phyloP scores from a whole-genome alignment of 257 asterid genomes.

The Striga asiatica region DNA sequence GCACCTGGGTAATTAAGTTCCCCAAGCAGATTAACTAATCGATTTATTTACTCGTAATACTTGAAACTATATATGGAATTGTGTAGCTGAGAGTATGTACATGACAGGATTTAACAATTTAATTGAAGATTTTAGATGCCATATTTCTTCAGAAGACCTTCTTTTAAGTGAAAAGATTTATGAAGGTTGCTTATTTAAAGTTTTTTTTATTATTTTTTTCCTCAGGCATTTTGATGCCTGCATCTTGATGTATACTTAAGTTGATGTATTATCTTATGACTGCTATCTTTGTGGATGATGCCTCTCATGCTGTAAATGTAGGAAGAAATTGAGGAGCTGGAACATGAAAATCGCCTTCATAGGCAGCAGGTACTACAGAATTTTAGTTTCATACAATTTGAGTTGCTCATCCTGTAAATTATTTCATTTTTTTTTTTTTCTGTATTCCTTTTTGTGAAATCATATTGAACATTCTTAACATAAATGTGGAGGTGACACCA shows the following conservation, averaged over 20 bases:
- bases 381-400: slow-evolving; percentile 12
- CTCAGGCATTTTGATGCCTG: slow-evolving; percentile 4
- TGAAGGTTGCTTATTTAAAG: no score
- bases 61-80: neutral
- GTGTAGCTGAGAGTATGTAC: neutral
- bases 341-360: slow-evolving; percentile 93
- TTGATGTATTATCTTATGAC: slow-evolving; percentile 5
- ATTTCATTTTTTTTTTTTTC: neutral
- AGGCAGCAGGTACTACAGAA: slow-evolving; percentile 67
- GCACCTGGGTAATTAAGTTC: neutral
- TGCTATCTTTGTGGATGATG: neutral
- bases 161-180: neutral
- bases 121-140: neutral
- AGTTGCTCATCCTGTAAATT: slow-evolving; percentile 1
- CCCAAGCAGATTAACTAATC: neutral
- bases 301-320: slow-evolving; percentile 22
- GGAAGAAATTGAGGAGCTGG: slow-evolving; percentile 99
- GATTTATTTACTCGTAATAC: neutral
- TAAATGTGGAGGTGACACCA: neutral
- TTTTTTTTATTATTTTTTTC: neutral
- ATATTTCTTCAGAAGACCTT: slow-evolving; percentile 5
- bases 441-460: neutral
- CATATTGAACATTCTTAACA: neutral
- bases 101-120: neutral
- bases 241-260: slow-evolving; percentile 6